Evolutionary conservation across 495 filamentous ascomycete species (phyloP).

Genomic region (Evernia prunastri): DNA sequence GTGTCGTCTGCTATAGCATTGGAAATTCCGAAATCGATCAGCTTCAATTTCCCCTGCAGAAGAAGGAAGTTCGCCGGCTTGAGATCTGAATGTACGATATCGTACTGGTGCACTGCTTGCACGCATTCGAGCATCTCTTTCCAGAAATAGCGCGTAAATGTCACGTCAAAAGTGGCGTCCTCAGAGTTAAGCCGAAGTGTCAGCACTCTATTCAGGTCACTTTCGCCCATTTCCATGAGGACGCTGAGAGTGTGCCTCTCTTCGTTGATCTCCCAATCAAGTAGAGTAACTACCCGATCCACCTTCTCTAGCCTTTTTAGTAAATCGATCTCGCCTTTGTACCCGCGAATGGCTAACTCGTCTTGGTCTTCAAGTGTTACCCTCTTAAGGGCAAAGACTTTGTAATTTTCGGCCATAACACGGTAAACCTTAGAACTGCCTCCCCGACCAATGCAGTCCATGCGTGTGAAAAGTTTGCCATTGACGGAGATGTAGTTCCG

Average conservation of each 20-base stretch:
- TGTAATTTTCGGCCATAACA: constrained; percentile 93
- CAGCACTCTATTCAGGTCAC: constrained; percentile 86
- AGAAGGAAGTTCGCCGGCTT: constrained; percentile 94
- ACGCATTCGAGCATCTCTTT: constrained; percentile 98
- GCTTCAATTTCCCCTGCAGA: constrained; percentile 74
- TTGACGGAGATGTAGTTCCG: constrained; percentile 79
- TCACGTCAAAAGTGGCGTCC: constrained; percentile 70
- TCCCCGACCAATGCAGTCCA: constrained; percentile 85
- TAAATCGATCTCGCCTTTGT: constrained; percentile 95
- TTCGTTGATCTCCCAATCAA: constrained; percentile 88
- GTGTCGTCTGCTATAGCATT: constrained; percentile 94
- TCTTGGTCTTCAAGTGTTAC: constrained; percentile 89
- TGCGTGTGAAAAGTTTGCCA: constrained; percentile 78
- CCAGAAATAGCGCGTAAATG: constrained; percentile 95
- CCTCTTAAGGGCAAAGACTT: constrained; percentile 87
- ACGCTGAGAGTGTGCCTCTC: constrained; percentile 81
- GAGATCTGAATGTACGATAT: constrained; percentile 93
- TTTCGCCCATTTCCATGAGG: constrained; percentile 96
- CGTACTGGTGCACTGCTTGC: constrained; percentile 73
- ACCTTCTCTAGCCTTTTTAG: constrained; percentile 73
- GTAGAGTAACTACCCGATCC: constrained; percentile 81
- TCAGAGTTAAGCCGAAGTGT: constrained; percentile 64
- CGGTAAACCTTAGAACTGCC: constrained; percentile 92
- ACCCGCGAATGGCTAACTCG: constrained; percentile 72
- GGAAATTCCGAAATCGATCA: constrained; percentile 96